Evolutionary conservation across 1,284 basidiomycete genomes (phyloP), one percentile per base, ranked within the genome.

Genomic region (Malassezia psittaci): DNA sequence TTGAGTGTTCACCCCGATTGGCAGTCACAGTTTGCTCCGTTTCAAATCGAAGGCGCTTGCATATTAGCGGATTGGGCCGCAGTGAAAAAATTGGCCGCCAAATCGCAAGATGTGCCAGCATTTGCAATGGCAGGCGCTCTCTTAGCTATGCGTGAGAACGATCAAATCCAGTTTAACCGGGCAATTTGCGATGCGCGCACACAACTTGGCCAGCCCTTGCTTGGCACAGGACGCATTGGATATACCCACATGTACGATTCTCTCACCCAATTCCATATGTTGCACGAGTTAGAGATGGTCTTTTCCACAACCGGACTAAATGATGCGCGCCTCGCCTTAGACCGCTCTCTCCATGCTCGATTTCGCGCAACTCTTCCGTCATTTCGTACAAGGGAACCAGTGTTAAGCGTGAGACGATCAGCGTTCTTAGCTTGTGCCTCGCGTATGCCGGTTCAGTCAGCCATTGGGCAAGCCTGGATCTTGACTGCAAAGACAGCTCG

Each of bases 31-130:
- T 78, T 99, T 1, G 83, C 85, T 8, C 84, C 85, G 0, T 96
- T 89, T 74, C 85, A 89, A 62, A 84, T 89, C 12, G 93, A 99
- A 77, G 89, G 90, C 54, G 88, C 89, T 1, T 93, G 90, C 83
- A 93, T 93, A 79, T 85, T 90, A 18, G 87, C 90, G 8, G 89
- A 93, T 63, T 96, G 93, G 91, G 80, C 83, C 9, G 85, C 68
- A 37, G 69, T 70, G 2, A 48, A 60, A 16, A 74, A 76, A 5
- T 57, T 63, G 12, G 62, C 62, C 1, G 39, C 51, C 16, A 52
- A 59, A 35, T 78, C 86, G 35, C 80, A 85, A 35, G 76, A 79
- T n/a, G 75, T 76, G 13, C 70, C 88, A 0, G 82, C 86, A 38
- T 80, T 86, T 37, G 83, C 86, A 16, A 85, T 94, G 57, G 91